These are phyloP conservation scores for Scutellaria minor DNA, from an alignment of 257 asterid genomes.

Conservation along the genomic window DNA sequence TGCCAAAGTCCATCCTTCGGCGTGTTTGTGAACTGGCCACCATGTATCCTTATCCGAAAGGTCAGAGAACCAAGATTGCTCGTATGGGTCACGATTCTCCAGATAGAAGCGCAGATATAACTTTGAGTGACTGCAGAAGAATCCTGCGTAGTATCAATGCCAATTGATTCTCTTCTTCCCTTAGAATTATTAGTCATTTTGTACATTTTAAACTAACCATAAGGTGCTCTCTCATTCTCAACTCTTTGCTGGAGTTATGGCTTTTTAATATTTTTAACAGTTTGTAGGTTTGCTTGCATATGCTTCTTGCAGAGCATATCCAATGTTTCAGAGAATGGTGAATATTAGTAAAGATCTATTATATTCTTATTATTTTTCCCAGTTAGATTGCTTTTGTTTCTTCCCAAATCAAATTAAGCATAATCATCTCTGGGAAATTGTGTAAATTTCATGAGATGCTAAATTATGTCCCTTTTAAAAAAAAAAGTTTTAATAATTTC, in stretches of 20 bases:
- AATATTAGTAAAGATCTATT: neutral
- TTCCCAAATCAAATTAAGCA: too few relatives aligned
- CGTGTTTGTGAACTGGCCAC: constrained; percentile 79
- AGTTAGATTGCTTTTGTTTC: too few relatives aligned
- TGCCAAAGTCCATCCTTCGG: constrained; percentile 73
- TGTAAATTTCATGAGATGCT: too few relatives aligned
- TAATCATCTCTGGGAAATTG: too few relatives aligned
- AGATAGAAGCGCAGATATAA: constrained; percentile 49
- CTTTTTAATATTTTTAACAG: constrained; percentile 6
- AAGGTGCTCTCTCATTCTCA: constrained; percentile 7
- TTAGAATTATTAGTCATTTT: constrained; percentile 7
- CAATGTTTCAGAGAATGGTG: constrained; percentile 12
- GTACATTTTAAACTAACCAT: constrained; percentile 7
- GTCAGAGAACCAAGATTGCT: constrained; percentile 46
- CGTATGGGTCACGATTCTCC: constrained; percentile 37
- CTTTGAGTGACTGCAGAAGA: constrained; percentile 53
- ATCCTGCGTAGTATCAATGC: constrained; percentile 51
- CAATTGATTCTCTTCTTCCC: constrained; percentile 27
- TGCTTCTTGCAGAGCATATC: neutral
- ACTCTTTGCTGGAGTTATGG: constrained; percentile 10
- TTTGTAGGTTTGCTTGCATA: neutral
- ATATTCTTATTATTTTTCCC: neutral
- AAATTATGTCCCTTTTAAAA: too few relatives aligned
- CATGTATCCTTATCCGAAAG: constrained; percentile 82
- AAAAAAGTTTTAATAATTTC: too few relatives aligned